Base-by-base conservation (phyloP, 129 eudicot species). In the Artemisia argyi region DNA sequence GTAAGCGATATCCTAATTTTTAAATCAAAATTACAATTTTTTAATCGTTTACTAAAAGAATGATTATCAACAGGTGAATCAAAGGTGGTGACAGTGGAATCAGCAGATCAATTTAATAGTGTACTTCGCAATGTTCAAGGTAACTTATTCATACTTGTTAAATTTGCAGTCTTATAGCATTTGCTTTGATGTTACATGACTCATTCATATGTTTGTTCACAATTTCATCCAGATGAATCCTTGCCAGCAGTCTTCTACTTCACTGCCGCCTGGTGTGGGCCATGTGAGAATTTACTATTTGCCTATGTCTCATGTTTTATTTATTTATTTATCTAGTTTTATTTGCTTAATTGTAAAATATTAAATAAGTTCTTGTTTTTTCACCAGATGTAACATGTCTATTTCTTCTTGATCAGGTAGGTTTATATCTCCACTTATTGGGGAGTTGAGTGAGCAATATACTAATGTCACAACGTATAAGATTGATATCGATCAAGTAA, bases 211-310 rank as follows among this genome's bases (percentile, higher is more conserved):
- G 54, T 78, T 57, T 51, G 42, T 54, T 42, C 65, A 30, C 20
- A 69, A 78, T 65, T 75, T 56, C 64, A 84, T 54, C 69, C 90
- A 92, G 96, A 92, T 87, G 94, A 92, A 81, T 85, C 94, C 11
- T 83, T 83, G 84, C 92, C 89, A 7, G 95, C 98, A 47, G 72
- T 92, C 81, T 89, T 89, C 85, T 92, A 92, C 88, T 92, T 89
- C 68, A 92, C 98, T 56, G 98, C 98, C 1, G 96, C 77, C 78
- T 92, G 98, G 98, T 92, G 98, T 74, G 92, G 92, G 30, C 98
- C 98, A 60, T 92, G 98, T 92, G 85, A 89, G 98, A 53, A 28
- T 28, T 60, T 57, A 30, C 16, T 8, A 16, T 28, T 68, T 32
- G 13, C n/a, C 42, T 64, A 28, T 28, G 5, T 15, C 17, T 16